Evolutionary conservation across 2,329 filamentous ascomycete species (phyloP).

Genomic region (Fusarium xyrophilum): DNA sequence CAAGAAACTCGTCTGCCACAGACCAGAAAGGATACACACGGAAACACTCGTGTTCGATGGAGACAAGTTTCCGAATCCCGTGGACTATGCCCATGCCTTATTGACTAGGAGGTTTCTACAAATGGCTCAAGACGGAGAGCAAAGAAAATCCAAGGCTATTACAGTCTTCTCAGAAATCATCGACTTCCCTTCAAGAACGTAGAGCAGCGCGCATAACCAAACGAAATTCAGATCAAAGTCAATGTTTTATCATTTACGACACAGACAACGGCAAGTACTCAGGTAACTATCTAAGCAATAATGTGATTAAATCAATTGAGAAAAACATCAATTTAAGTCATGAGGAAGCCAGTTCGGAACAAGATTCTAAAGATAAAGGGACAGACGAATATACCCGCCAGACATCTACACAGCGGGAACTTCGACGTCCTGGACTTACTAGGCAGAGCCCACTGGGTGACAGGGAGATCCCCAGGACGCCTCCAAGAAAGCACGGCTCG

Average conservation of each 20-base stretch:
- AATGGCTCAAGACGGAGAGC: neutral
- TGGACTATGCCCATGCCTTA: neutral
- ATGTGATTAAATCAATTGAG: neutral
- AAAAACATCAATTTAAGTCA: neutral
- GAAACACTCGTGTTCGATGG: neutral
- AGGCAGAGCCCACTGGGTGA: neutral
- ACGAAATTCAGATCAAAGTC: neutral
- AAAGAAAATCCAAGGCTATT: neutral
- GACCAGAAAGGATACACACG: neutral
- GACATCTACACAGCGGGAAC: neutral
- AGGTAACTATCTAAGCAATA: neutral
- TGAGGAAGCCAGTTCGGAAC: neutral
- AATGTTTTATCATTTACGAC: neutral
- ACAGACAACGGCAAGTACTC: neutral
- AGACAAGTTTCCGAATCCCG: neutral
- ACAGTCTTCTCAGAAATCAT: neutral
- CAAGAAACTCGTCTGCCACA: neutral
- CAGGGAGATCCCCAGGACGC: neutral
- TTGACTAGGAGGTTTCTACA: neutral
- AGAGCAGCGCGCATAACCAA: neutral
- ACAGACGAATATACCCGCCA: neutral
- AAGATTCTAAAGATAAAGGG: neutral
- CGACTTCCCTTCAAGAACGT: neutral
- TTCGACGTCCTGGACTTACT: neutral
- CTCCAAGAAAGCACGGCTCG: neutral